Evolutionary conservation across 148 eudicot species (phyloP).

Genomic region (Vaccinium myrtillus): DNA sequence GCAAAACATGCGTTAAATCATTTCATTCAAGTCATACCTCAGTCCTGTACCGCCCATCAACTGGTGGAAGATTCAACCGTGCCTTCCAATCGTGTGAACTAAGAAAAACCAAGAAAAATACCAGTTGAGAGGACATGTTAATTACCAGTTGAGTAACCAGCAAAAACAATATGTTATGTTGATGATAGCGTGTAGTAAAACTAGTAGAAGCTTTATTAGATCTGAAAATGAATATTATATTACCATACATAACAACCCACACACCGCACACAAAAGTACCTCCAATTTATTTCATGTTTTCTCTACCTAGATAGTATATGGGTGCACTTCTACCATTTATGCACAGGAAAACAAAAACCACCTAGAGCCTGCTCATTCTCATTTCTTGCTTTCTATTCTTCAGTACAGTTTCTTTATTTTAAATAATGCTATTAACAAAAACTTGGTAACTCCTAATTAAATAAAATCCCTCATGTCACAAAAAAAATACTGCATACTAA

Average conservation of each 20-base stretch:
- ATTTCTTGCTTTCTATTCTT: background rate
- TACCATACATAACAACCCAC: background rate
- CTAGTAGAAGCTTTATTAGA: background rate
- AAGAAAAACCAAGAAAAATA: background rate
- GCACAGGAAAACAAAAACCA: background rate
- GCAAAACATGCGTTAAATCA: background rate
- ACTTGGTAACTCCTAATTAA: background rate
- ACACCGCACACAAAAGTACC: no score
- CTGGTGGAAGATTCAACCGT: constrained; percentile 54
- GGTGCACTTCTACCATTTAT: background rate
- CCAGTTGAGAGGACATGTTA: background rate
- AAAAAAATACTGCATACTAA: background rate
- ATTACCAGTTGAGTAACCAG: background rate
- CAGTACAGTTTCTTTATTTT: background rate
- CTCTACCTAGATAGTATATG: background rate
- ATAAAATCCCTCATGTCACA: background rate
- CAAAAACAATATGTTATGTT: background rate
- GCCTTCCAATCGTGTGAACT: constrained; percentile 89
- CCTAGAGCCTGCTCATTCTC: background rate
- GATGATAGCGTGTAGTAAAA: background rate
- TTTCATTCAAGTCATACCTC: constrained; percentile 49
- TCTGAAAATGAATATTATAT: background rate
- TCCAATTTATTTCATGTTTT: background rate
- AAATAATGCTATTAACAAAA: background rate
- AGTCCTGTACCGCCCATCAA: constrained; percentile 72